Conservation (phyloP, 2,329 filamentous ascomycete species). For the Aaosphaeria arxii region DNA sequence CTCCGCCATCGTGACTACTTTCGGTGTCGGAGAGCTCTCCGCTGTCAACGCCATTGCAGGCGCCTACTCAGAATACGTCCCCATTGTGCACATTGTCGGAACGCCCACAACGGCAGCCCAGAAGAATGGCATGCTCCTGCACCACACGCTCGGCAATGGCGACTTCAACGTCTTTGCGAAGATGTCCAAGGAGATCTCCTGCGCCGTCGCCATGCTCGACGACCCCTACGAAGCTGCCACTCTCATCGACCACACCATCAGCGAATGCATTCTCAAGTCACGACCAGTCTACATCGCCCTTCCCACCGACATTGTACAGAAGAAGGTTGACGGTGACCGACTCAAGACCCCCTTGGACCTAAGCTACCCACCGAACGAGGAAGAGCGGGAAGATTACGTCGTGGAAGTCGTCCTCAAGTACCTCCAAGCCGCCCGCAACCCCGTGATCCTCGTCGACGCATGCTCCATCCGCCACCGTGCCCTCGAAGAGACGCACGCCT, state of each 20-base stretch:
- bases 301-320: conserved; percentile 75
- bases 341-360: conserved; percentile 71
- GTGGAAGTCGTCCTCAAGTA: conserved; percentile 74
- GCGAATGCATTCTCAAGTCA: conserved; percentile 69
- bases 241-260: conserved; percentile 75
- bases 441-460: conserved; percentile 78
- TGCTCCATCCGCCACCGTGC: conserved; percentile 77
- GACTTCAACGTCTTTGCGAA: conserved; percentile 80
- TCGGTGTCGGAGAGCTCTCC: conserved; percentile 49
- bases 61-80: conserved; percentile 46
- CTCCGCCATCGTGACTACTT: conserved; percentile 46
- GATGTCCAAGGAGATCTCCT: conserved; percentile 72
- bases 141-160: conserved; percentile 52
- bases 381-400: conserved; percentile 75
- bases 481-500: conserved; percentile 66
- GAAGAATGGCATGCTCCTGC: conserved; percentile 41
- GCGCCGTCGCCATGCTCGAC: conserved; percentile 67
- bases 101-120: conserved; percentile 42
- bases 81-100: conserved; percentile 48
- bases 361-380: conserved; percentile 61
- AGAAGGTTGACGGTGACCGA: conserved; percentile 71
- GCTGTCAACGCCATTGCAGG: conserved; percentile 49
- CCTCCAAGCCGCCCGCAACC: conserved; percentile 69
- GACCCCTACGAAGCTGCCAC: conserved; percentile 66
- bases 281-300: conserved; percentile 82